Conservation (phyloP, 768 basidiomycete species). For the Tylopilus subfusipes region DNA sequence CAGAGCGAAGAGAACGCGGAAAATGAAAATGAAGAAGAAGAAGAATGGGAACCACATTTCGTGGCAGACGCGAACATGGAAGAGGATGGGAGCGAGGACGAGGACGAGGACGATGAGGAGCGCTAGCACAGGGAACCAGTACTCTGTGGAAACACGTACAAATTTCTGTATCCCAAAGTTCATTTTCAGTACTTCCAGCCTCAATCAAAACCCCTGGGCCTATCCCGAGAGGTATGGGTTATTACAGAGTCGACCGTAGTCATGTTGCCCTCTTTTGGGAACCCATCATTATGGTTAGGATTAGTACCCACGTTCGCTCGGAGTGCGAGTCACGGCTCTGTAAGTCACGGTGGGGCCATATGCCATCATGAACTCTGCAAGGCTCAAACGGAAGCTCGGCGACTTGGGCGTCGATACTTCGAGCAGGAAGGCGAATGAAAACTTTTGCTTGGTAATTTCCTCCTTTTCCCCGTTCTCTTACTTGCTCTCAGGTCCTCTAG, state of each 20-base stretch:
- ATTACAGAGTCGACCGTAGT: too few species aligned
- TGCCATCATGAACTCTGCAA: conserved; percentile 41
- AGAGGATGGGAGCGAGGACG: conserved; percentile 25
- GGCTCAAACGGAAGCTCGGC: conserved; percentile 82
- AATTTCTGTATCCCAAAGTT: too few species aligned
- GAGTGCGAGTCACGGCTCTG: too few species aligned
- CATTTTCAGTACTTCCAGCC: too few species aligned
- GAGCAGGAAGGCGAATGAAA: conserved; percentile 71
- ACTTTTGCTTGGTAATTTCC: conserved; percentile 71
- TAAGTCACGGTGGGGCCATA: not conserved
- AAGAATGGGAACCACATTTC: conserved; percentile 25
- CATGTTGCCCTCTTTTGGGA: not conserved
- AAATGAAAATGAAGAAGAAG: conserved; percentile 32
- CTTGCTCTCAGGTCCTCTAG: conserved; percentile 36
- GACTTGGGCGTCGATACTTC: conserved; percentile 72
- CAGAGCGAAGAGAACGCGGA: conserved; percentile 31
- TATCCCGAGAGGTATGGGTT: too few species aligned
- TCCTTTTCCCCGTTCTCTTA: not conserved
- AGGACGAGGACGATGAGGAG: not conserved
- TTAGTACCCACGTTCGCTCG: not conserved
- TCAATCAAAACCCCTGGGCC: too few species aligned
- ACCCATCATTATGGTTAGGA: conserved; percentile 21
- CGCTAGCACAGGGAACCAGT: not conserved
- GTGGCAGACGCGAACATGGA: conserved; percentile 4
- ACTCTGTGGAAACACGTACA: too few species aligned